A percentile compares a stretch with the other conserved stretches of the same genome.
These are phyloP conservation scores for Neonectria neomacrospora DNA, from an alignment of 2,329 filamentous ascomycete species.

Conservation along the genomic window DNA sequence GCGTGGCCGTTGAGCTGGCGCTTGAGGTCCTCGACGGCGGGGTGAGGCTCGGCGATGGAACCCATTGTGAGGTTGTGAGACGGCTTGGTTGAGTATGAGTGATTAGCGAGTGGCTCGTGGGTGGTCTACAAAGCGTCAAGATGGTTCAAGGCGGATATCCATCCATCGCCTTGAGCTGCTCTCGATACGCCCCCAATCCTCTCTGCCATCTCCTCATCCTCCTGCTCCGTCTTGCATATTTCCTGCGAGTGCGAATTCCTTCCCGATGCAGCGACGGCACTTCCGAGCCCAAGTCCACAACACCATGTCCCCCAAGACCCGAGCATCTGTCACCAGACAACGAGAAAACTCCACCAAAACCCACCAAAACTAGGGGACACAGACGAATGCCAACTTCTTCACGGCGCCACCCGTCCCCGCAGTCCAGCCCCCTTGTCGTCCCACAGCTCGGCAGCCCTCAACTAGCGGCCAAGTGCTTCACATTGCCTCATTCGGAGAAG, in stretches of 20 bases:
- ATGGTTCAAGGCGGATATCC: too few species aligned
- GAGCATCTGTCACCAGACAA: slow-evolving; percentile 19
- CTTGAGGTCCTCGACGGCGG: slow-evolving; percentile 33
- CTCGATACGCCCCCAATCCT: too few species aligned
- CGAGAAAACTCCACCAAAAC: background rate
- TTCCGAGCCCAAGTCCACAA: background rate
- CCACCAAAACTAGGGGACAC: background rate
- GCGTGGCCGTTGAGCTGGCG: slow-evolving; percentile 27
- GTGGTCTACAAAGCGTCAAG: too few species aligned
- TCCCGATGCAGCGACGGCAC: background rate
- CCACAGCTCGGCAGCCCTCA: slow-evolving; percentile 5
- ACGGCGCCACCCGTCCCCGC: slow-evolving; percentile 19
- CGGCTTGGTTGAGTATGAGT: too few species aligned
- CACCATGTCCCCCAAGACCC: slow-evolving; percentile 16
- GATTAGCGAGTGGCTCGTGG: too few species aligned
- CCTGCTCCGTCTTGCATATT: slow-evolving; percentile 13
- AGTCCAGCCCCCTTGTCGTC: slow-evolving; percentile 3
- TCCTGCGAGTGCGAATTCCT: slow-evolving; percentile 9
- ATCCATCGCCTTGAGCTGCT: too few species aligned
- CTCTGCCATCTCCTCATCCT: background rate
- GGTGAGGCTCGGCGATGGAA: slow-evolving; percentile 34
- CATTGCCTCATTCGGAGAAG: slow-evolving; percentile 19
- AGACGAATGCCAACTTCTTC: slow-evolving; percentile 20
- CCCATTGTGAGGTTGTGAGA: slow-evolving; percentile 29
- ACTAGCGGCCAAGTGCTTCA: slow-evolving; percentile 20